phyloP scores from a whole-genome alignment of 257 asterid genomes.

The Thymus quinquecostatus region DNA sequence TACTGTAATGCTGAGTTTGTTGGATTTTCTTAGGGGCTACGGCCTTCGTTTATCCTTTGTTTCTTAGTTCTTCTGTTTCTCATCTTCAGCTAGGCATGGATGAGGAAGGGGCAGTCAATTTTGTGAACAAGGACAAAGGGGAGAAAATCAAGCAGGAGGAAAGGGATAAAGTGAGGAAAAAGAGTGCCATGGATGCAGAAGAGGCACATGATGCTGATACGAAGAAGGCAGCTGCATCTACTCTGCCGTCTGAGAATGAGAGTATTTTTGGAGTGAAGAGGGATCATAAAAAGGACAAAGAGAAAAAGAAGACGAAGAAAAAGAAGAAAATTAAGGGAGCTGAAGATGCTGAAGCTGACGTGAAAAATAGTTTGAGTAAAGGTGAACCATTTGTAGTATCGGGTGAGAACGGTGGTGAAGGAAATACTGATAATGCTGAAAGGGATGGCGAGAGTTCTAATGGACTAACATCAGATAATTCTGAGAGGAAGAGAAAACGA shows the following conservation, averaged over 20 bases:
- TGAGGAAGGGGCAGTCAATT: constrained; percentile 7
- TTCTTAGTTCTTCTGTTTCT: constrained; percentile 14
- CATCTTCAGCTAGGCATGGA: constrained; percentile 27
- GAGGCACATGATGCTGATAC: constrained; percentile 16
- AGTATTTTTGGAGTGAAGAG: constrained; percentile 24
- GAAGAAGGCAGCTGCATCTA: constrained; percentile 11
- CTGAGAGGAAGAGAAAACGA: constrained; percentile 34
- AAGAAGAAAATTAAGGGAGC: constrained; percentile 18
- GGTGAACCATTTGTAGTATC: constrained; percentile 9
- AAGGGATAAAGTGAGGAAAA: constrained; percentile 1
- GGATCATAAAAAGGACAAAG: constrained; percentile 18
- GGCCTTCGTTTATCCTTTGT: not conserved
- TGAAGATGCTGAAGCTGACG: constrained; percentile 15
- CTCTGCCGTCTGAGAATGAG: constrained; percentile 25
- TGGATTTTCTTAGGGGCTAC: too few relatives aligned
- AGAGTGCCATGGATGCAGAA: not conserved
- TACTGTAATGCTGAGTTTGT: too few relatives aligned
- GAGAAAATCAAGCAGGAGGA: constrained; percentile 25
- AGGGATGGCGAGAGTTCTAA: constrained; percentile 5
- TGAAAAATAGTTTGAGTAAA: constrained; percentile 16
- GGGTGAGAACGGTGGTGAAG: constrained; percentile 16
- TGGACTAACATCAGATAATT: constrained; percentile 17
- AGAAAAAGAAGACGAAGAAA: not conserved
- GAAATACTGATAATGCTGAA: constrained; percentile 19
- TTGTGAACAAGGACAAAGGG: constrained; percentile 20